phyloP scores from a whole-genome alignment of 768 basidiomycete species.

The Hirschioporus abietinus region DNA sequence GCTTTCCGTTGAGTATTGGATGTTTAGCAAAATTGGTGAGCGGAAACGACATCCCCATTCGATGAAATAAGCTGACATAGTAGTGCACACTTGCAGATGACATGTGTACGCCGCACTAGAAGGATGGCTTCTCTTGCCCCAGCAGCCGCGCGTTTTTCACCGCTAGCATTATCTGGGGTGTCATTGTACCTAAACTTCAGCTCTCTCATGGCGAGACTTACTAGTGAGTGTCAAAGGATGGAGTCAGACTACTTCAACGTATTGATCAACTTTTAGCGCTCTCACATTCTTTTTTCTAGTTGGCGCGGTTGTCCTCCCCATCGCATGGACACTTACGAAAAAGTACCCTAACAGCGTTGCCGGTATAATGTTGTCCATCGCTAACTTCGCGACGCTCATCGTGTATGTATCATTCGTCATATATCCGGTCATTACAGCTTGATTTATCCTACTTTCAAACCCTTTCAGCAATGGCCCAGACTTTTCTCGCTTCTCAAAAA shows the following conservation, averaged over 20 bases:
- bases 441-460: conserved; percentile 2
- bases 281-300: conserved; percentile 30
- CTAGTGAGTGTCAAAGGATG: conserved; percentile 20
- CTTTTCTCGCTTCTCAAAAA: conserved; percentile 55
- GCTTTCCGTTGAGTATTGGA: conserved; percentile 12
- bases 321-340: conserved; percentile 22
- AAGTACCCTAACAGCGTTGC: conserved; percentile 21
- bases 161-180: conserved; percentile 22
- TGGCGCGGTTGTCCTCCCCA: conserved; percentile 27
- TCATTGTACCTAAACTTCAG: conserved; percentile 20
- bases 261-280: conserved; percentile 12
- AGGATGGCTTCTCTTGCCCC: conserved; percentile 19
- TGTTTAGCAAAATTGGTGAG: conserved; percentile 18
- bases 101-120: conserved; percentile 26
- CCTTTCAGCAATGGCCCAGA: conserved; percentile 59
- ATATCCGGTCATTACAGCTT: neutral
- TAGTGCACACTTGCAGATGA: conserved; percentile 11
- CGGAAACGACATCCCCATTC: conserved; percentile 15
- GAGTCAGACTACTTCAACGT: neutral
- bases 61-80: conserved; percentile 11
- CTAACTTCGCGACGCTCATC: conserved; percentile 72
- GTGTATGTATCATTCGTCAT: conserved; percentile 43
- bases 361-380: conserved; percentile 74
- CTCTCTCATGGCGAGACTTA: conserved; percentile 15
- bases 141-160: conserved; percentile 31